Evolutionary conservation across 139 green algal species (phyloP).

Genomic region (Edaphochlamys debaryana): DNA sequence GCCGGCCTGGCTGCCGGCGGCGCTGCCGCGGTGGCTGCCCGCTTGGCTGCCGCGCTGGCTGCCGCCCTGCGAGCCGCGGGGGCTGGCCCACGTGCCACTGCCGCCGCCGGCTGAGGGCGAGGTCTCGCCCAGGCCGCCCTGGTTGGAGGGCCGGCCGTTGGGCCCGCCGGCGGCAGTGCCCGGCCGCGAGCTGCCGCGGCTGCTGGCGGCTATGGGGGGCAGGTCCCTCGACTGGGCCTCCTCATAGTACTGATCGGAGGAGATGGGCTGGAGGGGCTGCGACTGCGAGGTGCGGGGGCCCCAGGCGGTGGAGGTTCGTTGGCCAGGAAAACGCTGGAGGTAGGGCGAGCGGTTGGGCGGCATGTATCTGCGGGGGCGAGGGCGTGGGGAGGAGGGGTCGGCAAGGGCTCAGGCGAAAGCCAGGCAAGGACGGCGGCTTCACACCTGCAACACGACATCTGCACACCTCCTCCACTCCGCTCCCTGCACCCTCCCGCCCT

Average conservation of each 20-base stretch:
- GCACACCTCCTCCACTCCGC: neutral
- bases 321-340: slow-evolving; percentile 17
- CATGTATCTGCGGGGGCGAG: slow-evolving; percentile 2
- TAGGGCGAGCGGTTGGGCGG: slow-evolving; percentile 9
- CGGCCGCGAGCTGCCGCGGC: slow-evolving; percentile 1
- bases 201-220: neutral
- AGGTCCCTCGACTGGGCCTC: slow-evolving; percentile 11
- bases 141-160: neutral
- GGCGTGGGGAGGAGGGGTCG: neutral
- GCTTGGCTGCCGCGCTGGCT: neutral
- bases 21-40: neutral
- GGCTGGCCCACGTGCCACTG: neutral
- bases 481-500: too few relatives aligned
- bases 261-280: too few relatives aligned
- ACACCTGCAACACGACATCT: neutral
- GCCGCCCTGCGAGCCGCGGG: too few relatives aligned
- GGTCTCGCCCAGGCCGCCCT: slow-evolving; percentile 1
- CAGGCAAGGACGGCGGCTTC: neutral
- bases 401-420: neutral
- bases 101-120: neutral
- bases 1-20: too few relatives aligned
- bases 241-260: slow-evolving; percentile 7
- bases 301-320: neutral
- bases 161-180: slow-evolving; percentile 5
- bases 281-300: too few relatives aligned